phyloP scores from a whole-genome alignment of 208 protist genomes.

The Leishmania amazonensis region DNA sequence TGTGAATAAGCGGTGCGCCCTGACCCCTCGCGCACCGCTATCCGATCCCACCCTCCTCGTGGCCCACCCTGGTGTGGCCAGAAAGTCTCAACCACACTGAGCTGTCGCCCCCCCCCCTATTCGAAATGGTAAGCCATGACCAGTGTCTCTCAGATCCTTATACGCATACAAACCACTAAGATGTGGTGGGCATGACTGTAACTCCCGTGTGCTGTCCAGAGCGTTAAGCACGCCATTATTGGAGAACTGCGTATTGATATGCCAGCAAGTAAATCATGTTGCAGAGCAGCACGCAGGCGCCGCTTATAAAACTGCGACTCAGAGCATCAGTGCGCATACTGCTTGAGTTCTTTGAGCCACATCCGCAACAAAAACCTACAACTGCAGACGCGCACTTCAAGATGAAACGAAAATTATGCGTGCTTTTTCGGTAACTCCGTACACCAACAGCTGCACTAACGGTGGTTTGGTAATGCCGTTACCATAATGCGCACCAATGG shows the following conservation, averaged over 20 bases:
- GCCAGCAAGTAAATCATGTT: background rate
- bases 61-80: too few relatives aligned
- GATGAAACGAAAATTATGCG: background rate
- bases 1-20: too few relatives aligned
- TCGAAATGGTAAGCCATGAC: background rate
- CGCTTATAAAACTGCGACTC: background rate
- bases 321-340: background rate
- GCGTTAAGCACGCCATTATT: background rate
- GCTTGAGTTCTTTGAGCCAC: background rate
- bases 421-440: background rate
- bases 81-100: background rate
- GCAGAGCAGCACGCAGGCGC: background rate
- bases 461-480: background rate
- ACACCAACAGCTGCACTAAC: too few relatives aligned
- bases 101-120: background rate
- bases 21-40: too few relatives aligned
- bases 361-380: background rate
- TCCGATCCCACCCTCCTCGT: too few relatives aligned
- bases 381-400: background rate
- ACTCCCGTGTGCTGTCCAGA: background rate
- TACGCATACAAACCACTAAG: background rate
- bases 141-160: background rate
- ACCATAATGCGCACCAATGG: background rate
- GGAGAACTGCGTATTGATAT: background rate
- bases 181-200: background rate